Evolutionary conservation across 495 filamentous ascomycete genomes (phyloP).

Genomic region (Friedmanniomyces simplex): DNA sequence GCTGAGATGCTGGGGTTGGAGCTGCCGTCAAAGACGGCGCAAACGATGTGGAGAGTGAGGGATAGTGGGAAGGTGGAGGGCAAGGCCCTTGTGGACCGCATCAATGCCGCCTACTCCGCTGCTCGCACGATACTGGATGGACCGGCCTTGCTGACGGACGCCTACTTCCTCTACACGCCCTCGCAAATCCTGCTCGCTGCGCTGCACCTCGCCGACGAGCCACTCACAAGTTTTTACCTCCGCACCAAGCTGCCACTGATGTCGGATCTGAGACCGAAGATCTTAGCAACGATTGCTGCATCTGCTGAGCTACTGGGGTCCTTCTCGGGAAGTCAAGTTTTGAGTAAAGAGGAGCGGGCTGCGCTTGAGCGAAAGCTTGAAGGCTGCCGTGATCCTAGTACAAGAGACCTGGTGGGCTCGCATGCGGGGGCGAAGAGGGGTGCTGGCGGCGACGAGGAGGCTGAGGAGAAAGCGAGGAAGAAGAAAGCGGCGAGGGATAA

Average conservation of each 20-base stretch:
- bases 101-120: constrained; percentile 55
- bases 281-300: constrained; percentile 38
- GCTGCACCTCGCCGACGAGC: constrained; percentile 61
- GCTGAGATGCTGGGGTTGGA: constrained; percentile 27
- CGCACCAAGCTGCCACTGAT: constrained; percentile 49
- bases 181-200: constrained; percentile 86
- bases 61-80: neutral
- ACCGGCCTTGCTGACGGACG: constrained; percentile 76
- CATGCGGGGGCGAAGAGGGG: constrained; percentile 41
- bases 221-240: constrained; percentile 62
- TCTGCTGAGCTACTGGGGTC: constrained; percentile 40
- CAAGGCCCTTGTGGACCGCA: constrained; percentile 35
- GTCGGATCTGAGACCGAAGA: constrained; percentile 31
- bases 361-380: constrained; percentile 50
- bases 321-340: constrained; percentile 8
- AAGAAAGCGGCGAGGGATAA: constrained; percentile 46
- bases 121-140: constrained; percentile 66
- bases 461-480: constrained; percentile 41
- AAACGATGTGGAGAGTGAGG: constrained; percentile 5
- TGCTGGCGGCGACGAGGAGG: constrained; percentile 30
- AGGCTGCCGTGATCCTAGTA: constrained; percentile 63
- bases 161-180: constrained; percentile 91
- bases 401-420: constrained; percentile 48
- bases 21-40: neutral
- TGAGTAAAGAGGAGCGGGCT: constrained; percentile 33